phyloP scores from a whole-genome alignment of 73 alveolate species.

The Strombidium stylifer region DNA sequence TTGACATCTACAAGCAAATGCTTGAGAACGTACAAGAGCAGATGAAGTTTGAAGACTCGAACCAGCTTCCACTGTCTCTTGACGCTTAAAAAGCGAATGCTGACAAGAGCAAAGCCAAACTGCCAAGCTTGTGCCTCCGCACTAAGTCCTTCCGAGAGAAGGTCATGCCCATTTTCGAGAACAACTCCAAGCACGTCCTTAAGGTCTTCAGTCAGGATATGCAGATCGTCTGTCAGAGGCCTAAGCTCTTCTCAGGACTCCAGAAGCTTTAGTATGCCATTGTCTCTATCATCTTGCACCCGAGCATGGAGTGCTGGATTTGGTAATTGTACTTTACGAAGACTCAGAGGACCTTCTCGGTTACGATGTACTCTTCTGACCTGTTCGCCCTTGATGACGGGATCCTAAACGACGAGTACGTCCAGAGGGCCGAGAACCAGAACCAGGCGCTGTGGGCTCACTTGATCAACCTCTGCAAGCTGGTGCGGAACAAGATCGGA shows the following conservation, averaged over 20 bases:
- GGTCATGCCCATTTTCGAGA: constrained; percentile 41
- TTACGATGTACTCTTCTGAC: constrained; percentile 50
- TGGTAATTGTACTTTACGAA: constrained; percentile 37
- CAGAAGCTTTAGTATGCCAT: background rate
- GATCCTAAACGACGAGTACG: background rate
- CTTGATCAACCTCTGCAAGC: constrained; percentile 13
- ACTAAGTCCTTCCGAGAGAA: constrained; percentile 38
- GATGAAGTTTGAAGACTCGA: constrained; percentile 12
- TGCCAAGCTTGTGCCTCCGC: constrained; percentile 39
- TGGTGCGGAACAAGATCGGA: constrained; percentile 23
- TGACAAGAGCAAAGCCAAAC: constrained; percentile 8
- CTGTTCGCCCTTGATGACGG: constrained; percentile 47
- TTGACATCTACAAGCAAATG: constrained; percentile 1
- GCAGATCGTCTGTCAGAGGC: constrained; percentile 1
- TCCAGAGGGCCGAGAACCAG: constrained; percentile 10
- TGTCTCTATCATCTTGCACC: constrained; percentile 32
- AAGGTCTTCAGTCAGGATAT: background rate
- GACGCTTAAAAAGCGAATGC: constrained; percentile 31
- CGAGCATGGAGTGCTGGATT: constrained; percentile 58
- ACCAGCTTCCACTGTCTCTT: constrained; percentile 33
- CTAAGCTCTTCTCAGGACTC: constrained; percentile 1
- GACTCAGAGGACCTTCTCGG: constrained; percentile 40
- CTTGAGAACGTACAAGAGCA: constrained; percentile 17
- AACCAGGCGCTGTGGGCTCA: constrained; percentile 33
- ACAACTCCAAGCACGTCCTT: constrained; percentile 3